Percentiles rank a stretch among this genome's conserved stretches.
These are phyloP conservation scores for Allium sativum DNA, from an alignment of 106 monocot species.

Conservation along the genomic window DNA sequence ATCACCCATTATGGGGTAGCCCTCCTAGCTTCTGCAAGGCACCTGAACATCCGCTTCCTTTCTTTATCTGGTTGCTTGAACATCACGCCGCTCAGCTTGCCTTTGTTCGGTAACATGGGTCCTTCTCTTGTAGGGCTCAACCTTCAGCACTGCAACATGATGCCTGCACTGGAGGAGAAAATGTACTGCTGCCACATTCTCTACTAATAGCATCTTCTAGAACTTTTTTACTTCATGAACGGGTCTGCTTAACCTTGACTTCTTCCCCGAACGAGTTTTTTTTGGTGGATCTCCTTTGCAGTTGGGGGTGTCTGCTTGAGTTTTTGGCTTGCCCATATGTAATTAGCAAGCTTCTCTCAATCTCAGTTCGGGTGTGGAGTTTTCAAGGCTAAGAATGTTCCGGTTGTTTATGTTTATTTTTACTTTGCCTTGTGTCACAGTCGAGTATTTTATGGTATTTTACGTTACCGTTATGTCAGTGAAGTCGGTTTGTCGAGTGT, in stretches of 20 bases:
- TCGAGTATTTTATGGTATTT: conserved; percentile 12
- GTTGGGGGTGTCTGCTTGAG: conserved; percentile 9
- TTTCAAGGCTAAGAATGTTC: conserved; percentile 17
- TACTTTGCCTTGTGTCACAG: conserved; percentile 1
- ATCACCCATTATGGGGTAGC: conserved; percentile 66
- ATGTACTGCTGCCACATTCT: conserved; percentile 78
- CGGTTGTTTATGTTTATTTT: conserved; percentile 7
- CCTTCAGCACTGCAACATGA: conserved; percentile 58
- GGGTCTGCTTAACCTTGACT: too few species aligned
- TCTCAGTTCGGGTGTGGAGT: conserved; percentile 14
- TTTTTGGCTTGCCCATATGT: conserved; percentile 7
- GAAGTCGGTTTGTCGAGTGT: conserved; percentile 6
- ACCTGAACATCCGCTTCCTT: conserved; percentile 39
- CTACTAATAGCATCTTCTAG: conserved; percentile 9
- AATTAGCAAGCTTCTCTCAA: conserved; percentile 14
- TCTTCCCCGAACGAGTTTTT: too few species aligned
- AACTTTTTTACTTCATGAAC: too few species aligned
- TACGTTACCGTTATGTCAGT: conserved; percentile 11
- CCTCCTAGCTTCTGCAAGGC: conserved; percentile 47
- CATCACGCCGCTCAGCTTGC: conserved; percentile 45
- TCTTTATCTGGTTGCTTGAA: conserved; percentile 60
- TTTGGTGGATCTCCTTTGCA: too few species aligned
- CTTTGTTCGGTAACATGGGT: conserved; percentile 40
- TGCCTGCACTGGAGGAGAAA: conserved; percentile 47
- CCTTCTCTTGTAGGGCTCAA: conserved; percentile 45